A percentile compares a stretch with the other conserved stretches of the same genome.
These are phyloP conservation scores for Isochrysis galbana DNA, from an alignment of 78 protist genomes.

Conservation along the genomic window DNA sequence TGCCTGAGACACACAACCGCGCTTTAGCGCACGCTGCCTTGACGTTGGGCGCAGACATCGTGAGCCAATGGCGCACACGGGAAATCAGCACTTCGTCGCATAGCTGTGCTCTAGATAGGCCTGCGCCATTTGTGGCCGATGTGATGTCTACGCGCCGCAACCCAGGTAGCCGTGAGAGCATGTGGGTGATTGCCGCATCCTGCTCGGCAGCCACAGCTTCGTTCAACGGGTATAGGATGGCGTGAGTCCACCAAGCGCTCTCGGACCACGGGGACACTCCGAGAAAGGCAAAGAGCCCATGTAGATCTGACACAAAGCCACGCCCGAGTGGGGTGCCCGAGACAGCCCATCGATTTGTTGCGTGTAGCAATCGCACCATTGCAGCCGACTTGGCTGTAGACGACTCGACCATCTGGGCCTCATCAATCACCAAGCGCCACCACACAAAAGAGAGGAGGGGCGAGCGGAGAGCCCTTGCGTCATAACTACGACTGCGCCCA, in stretches of 20 bases:
- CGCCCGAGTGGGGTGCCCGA: not conserved
- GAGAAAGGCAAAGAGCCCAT: not conserved
- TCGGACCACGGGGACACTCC: not conserved
- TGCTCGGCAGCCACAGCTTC: too few species aligned
- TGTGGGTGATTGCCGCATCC: not conserved
- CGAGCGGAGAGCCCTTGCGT: too few species aligned
- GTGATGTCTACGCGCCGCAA: not conserved
- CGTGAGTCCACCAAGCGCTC: not conserved
- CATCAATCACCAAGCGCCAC: constrained; percentile 26
- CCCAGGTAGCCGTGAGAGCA: not conserved
- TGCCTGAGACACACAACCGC: too few species aligned
- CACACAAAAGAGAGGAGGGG: not conserved
- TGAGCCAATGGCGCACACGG: too few species aligned
- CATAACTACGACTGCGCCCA: too few species aligned
- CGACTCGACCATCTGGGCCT: constrained; percentile 38
- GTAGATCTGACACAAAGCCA: not conserved
- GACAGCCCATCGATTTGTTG: not conserved
- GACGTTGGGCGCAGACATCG: too few species aligned
- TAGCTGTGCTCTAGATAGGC: too few species aligned
- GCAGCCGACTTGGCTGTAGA: not conserved
- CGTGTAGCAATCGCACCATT: constrained; percentile 7
- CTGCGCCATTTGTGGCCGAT: too few species aligned
- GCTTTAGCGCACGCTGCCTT: too few species aligned
- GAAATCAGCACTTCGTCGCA: too few species aligned
- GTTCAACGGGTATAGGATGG: not conserved